Base-by-base conservation (phyloP, 2,329 filamentous ascomycete genomes). In the Phyllachora maydis region DNA sequence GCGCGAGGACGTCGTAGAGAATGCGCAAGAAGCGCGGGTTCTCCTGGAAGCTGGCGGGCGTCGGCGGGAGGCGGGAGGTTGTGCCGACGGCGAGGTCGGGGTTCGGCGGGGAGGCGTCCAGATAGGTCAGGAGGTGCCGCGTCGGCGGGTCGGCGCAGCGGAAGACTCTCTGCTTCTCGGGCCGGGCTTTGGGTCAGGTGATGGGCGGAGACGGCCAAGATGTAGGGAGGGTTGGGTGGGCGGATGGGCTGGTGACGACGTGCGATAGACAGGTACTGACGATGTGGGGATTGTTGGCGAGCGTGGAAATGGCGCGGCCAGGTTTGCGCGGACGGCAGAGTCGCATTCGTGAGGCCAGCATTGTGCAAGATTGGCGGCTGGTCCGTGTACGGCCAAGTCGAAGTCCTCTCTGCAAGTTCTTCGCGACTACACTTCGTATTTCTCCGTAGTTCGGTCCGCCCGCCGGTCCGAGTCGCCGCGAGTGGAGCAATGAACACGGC, bases 111-210 rank as follows among this genome's bases (percentile, higher is more conserved):
- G 52, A 43, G 18, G 56, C 60, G 18, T 64, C 53, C 28, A 75
- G 62, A 31, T 65, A 62, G 19, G 62, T 63, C 15, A 76, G 55
- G 16, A 68, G 46, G 37, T 69, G 54, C 2, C 47, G 46, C 18
- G 50, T 47, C 1, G 54, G 48, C 2, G 50, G 39, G 6, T 49
- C 35, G 2, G 54, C 47, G 29, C 58, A 47, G 14, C 56, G 54
- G 34, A 67, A 64, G 26, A 63, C 56, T 55, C 67, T 68, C 67
- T 73, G 5, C 14, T 21, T n/a, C n/a, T n/a, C n/a, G n/a, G n/a
- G n/a, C n/a, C n/a, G n/a, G n/a, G n/a, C 7, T 4, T 10, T 5
- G 6, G 21, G 3, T 23, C 16, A 12, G 11, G 8, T 11, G 8
- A 14, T 18, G 8, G 2, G 5, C 16, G 4, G 13, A 8, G 14